Percentiles rank a stretch among this genome's conserved stretches.
Conservation (phyloP, 345 rosid species). For the Acer campestre region DNA sequence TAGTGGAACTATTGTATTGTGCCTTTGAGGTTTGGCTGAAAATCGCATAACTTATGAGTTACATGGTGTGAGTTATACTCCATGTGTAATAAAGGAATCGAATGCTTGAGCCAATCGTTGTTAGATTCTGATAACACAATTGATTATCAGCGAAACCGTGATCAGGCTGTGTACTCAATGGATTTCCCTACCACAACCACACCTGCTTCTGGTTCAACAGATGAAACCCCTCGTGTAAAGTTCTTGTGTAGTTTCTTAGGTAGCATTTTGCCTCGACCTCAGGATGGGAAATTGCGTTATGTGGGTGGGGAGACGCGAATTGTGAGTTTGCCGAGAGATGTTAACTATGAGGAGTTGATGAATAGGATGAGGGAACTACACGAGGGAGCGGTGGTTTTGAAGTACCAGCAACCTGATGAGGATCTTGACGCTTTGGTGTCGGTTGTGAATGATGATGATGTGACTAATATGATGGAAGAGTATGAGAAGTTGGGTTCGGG, state of each 20-base stretch:
- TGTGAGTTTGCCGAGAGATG: conserved; percentile 69
- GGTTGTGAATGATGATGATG: conserved; percentile 93
- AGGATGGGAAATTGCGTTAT: conserved; percentile 85
- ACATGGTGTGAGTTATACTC: conserved; percentile 30
- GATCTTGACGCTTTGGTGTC: conserved; percentile 99
- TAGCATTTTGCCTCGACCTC: conserved; percentile 94
- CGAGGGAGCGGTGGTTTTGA: conserved; percentile 73
- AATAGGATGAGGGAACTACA: conserved; percentile 83
- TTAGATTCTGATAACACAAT: conserved; percentile 5
- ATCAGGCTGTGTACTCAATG: conserved; percentile 41
- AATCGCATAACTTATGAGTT: conserved; percentile 16
- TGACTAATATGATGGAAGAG: conserved; percentile 96
- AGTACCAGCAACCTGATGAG: conserved; percentile 98
- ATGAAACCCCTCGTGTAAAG: conserved; percentile 74
- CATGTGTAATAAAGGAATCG: conserved; percentile 57
- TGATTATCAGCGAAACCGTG: conserved; percentile 26
- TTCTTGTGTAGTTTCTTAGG: conserved; percentile 92
- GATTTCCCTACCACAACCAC: conserved; percentile 47
- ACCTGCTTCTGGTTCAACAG: conserved; percentile 50
- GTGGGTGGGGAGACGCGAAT: conserved; percentile 98
- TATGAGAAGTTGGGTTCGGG: conserved; percentile 89
- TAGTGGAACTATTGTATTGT: conserved; percentile 21
- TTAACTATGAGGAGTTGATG: conserved; percentile 79
- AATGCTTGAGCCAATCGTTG: conserved; percentile 28
- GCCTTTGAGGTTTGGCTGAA: conserved; percentile 35